These are phyloP conservation scores for Rhexocercosporidium sp. DNA, from an alignment of 2,329 filamentous ascomycete genomes.

Conservation along the genomic window DNA sequence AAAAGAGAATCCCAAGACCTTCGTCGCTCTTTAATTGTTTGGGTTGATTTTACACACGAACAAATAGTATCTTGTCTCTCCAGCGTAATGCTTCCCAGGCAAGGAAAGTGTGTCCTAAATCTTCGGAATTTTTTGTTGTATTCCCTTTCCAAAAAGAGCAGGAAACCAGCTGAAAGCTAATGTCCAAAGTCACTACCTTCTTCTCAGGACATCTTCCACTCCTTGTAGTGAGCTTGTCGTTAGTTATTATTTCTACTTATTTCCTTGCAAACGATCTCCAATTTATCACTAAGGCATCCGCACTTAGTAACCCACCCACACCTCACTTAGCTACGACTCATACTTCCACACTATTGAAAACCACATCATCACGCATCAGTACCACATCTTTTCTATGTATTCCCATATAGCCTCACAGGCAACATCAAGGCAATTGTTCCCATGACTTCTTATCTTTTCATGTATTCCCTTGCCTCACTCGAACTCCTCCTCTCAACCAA, in stretches of 20 bases:
- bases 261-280: not conserved
- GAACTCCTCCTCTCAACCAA: constrained; percentile 21
- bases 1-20: not conserved
- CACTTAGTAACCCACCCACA: not conserved
- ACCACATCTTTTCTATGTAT: constrained; percentile 7
- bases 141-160: no score
- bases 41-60: no score
- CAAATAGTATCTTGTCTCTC: no score
- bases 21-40: no score
- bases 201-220: no score
- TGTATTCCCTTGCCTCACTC: constrained; percentile 5
- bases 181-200: not conserved
- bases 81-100: no score
- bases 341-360: not conserved
- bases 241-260: not conserved
- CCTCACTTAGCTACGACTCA: not conserved
- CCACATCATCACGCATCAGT: not conserved
- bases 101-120: no score
- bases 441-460: not conserved
- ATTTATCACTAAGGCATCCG: not conserved
- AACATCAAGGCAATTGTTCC: constrained; percentile 3
- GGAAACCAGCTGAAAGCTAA: no score
- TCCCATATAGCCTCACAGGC: constrained; percentile 8
- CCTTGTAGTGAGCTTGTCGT: not conserved
- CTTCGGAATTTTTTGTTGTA: no score